Percentiles rank a stretch among this genome's conserved stretches.
phyloP scores from a whole-genome alignment of 2,329 filamentous ascomycete species.

The Claviceps pusilla region DNA sequence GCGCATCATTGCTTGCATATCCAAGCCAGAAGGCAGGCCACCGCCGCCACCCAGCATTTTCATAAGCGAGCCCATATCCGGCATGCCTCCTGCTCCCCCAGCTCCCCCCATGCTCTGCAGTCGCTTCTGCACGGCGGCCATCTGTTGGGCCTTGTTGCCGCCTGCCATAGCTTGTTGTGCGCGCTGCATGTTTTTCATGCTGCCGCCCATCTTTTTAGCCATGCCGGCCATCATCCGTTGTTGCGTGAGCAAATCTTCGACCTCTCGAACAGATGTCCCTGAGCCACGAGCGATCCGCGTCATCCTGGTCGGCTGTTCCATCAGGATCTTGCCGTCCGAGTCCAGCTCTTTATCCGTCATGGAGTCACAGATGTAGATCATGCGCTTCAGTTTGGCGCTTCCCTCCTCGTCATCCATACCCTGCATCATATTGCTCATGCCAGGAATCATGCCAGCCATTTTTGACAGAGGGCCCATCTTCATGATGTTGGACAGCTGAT shows the following conservation, averaged over 20 bases:
- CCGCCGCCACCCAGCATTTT: constrained; percentile 61
- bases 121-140: constrained; percentile 94
- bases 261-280: constrained; percentile 73
- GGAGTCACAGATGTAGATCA: constrained; percentile 97
- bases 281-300: constrained; percentile 80
- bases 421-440: constrained; percentile 82
- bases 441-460: constrained; percentile 97
- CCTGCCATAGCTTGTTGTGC: constrained; percentile 84
- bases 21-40: constrained; percentile 54
- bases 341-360: constrained; percentile 97
- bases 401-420: constrained; percentile 96
- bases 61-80: constrained; percentile 74
- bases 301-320: constrained; percentile 85
- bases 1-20: constrained; percentile 69
- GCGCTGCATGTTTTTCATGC: constrained; percentile 94
- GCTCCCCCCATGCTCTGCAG: constrained; percentile 82
- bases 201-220: constrained; percentile 97
- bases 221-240: constrained; percentile 98
- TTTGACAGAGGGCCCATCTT: constrained; percentile 98
- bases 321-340: constrained; percentile 84
- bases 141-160: constrained; percentile 79
- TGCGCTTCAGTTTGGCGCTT: constrained; percentile 81
- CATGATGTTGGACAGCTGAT: constrained; percentile 96
- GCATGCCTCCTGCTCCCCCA: constrained; percentile 52
- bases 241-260: constrained; percentile 93